phyloP scores from a whole-genome alignment of 768 basidiomycete species.

The Naganishia kalamii region DNA sequence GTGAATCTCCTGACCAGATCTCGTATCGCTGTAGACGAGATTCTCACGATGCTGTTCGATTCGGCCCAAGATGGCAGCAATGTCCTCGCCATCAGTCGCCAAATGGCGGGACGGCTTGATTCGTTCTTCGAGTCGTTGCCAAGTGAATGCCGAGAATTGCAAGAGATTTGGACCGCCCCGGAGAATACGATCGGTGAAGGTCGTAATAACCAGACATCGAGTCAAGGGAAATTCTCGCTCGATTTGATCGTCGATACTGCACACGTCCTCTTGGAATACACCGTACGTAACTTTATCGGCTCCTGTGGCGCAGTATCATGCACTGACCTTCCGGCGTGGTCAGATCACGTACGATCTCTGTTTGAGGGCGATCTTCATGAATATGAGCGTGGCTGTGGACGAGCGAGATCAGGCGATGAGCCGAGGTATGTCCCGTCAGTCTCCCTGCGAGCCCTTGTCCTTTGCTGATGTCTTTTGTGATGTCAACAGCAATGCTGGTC shows the following conservation, averaged over 20 bases:
- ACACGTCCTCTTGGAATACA: neutral
- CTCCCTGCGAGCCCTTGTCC: neutral
- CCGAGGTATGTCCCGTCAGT: neutral
- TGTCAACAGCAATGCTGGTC: neutral
- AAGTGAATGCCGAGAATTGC: neutral
- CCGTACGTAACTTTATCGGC: neutral
- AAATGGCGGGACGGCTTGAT: neutral
- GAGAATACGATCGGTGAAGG: neutral
- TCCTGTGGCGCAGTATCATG: neutral
- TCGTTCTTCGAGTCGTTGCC: neutral
- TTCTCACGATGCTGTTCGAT: neutral
- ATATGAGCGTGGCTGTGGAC: neutral
- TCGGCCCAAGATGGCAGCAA: neutral
- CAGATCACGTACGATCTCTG: neutral
- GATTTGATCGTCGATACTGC: neutral
- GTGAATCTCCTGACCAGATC: neutral
- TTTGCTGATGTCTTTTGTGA: neutral
- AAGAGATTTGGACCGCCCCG: neutral
- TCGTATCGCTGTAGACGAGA: neutral
- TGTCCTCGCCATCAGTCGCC: neutral
- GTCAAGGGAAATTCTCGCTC: neutral
- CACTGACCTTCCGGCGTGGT: too few relatives aligned
- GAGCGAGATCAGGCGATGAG: neutral
- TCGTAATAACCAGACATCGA: neutral
- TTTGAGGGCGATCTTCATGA: neutral